Base-by-base conservation (phyloP, 768 basidiomycete genomes). In the Plicaturopsis crispa region DNA sequence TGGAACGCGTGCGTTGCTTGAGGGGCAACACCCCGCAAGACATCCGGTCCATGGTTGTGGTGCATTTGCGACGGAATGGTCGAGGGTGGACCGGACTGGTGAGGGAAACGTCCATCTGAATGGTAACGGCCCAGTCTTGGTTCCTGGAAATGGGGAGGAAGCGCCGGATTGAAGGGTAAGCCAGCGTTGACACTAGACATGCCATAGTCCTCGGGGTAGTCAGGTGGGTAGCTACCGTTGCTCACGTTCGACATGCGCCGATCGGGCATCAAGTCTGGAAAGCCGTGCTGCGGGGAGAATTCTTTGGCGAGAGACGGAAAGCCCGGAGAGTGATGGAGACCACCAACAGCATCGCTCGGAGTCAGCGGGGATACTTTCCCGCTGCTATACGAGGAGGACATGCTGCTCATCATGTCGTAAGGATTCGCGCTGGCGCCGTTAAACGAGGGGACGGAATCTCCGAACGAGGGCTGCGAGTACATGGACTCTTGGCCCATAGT, bases 301-400 rank as follows among this genome's bases (percentile, higher is more conserved):
- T 80, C 79, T 53, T 85, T 83, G 33, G 66, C 55, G 14, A 64
- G 50, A 6, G 63, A 57, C 16, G 77, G 63, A 50, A 79, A 82
- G 5, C 57, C 65, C 12, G 72, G 62, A 4, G 72, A 57, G 44
- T 72, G 73, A 48, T 78, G 79, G 6, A 85, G 63, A 35, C 66
- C 66, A 41, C 65, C 60, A 43, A 77, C 72, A 31, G 75, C 63
- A 56, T 85, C 84, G 48, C 59, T 78, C 23, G 83, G 82, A 10
- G 81, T 81, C 31, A 84, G 65, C 0, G 85, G 82, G 14, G 85
- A 85, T 35, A 78, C 80, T 58, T 84, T 86, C 45, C 82, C 83
- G 42, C 75, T 79, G 63, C 68, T 71, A 61, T 78, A 75, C 12
- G 78, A 80, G 3, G 79, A 78, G 17, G 78, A 65, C 16, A 80